A percentile compares a stretch with the other conserved stretches of the same genome.
Evolutionary conservation across 2,329 filamentous ascomycete species (phyloP).

Genomic region (Cladosporium sp.): DNA sequence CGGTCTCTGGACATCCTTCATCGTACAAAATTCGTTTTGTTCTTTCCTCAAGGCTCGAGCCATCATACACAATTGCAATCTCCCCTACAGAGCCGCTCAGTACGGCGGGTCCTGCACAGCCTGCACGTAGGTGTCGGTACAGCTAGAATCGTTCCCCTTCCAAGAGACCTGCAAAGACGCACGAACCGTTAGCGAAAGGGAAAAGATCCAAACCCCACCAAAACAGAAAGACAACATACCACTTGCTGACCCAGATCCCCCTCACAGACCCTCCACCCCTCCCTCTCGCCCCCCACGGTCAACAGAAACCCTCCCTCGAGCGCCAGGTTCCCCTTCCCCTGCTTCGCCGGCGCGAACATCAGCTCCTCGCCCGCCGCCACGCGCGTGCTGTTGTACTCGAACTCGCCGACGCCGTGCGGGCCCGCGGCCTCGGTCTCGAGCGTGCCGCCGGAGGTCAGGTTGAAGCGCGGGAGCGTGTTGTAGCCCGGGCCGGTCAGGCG

Average conservation of each 20-base stretch:
- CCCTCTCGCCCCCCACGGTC: constrained; percentile 30
- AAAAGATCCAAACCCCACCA: not conserved
- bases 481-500: constrained; percentile 35
- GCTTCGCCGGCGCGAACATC: constrained; percentile 26
- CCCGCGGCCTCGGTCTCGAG: constrained; percentile 28
- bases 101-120: constrained; percentile 35
- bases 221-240: constrained; percentile 22
- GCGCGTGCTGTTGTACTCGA: constrained; percentile 29
- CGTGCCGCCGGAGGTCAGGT: constrained; percentile 26
- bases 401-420: constrained; percentile 24
- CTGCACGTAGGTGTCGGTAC: constrained; percentile 33
- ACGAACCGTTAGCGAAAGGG: not conserved
- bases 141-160: constrained; percentile 32
- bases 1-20: no score
- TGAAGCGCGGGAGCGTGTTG: constrained; percentile 34
- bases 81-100: constrained; percentile 14
- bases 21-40: no score
- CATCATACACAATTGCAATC: no score
- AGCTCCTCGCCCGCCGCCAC: constrained; percentile 26
- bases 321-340: constrained; percentile 29
- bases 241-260: constrained; percentile 28
- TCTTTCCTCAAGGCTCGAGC: no score
- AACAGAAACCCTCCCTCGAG: constrained; percentile 33
- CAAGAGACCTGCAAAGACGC: constrained; percentile 28
- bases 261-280: constrained; percentile 36